Base-by-base conservation (phyloP, 305 asterid species). In the Fraxinus dipetala region DNA sequence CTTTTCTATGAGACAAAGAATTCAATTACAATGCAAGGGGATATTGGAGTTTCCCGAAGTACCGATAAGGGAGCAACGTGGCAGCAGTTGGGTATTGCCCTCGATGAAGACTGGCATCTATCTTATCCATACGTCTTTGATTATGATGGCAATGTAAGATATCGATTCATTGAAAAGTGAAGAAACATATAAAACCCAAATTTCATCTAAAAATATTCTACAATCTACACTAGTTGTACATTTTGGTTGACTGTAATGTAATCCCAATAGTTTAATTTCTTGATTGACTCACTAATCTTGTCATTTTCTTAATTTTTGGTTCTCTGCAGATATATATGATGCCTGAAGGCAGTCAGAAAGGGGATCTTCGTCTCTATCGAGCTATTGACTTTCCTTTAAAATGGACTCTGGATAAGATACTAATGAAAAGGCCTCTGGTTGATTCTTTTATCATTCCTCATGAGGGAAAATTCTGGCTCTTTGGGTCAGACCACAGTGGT, bases 61-160 rank as follows among this genome's bases (percentile, higher is more conserved):
- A 36, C 85, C 5, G 97, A 96, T 83, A 86, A 91, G 59, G 99
- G 98, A 81, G 98, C 93, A 18, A 93, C 97, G 0, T 96, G 99
- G 99, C 90, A 93, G 83, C 98, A 90, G 80, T 85, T 96, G 87
- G 99, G 99, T 16, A 87, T 90, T 72, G 98, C 96, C 72, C 89
- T 96, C 11, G 98, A 93, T 80, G 98, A 95, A 87, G 96, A 93
- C 79, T 96, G 99, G 98, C 99, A 96, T 90, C 97, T 96, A 79
- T 96, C 99, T 22, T 96, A 90, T 87, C 98, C 99, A 0, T 95
- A 92, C 30, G 97, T 95, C 83, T 96, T 96, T 30, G 94, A 96
- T 81, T 89, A 91, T 88, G 85, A 93, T 7, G 94, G 97, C 87
- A 91, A 87, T 78, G 99, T 96, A 92, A 90, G 96, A 38, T 78